Evolutionary conservation across 768 basidiomycete species (phyloP), one percentile per base, ranked within the genome.

Genomic region (Leccinum subtestaceum): DNA sequence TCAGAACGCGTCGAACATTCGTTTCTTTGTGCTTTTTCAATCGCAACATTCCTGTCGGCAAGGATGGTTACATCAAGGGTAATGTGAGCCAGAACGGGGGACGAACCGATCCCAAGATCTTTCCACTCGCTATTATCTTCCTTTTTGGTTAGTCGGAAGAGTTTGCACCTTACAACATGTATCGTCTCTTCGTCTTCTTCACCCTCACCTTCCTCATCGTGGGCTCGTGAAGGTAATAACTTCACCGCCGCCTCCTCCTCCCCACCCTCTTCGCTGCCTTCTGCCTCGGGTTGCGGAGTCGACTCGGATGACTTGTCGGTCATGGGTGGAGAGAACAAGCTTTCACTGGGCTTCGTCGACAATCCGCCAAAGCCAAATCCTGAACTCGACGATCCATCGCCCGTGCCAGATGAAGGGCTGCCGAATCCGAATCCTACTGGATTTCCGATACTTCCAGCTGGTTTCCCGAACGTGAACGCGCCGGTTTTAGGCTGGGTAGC

Each of bases 111-210:
- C 51, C 91, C 91, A 55, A 89, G 66, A 58, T 88, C 87, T 25
- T 72, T 77, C 90, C 89, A 92, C 31, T 78, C 77, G 43, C 69
- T 61, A 55, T 72, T 62, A 59, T 79, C 69, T 60, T 81, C 80
- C 12, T 77, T 75, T 71, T 82, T 85, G 60, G 74, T 74, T 68
- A 91, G 65, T 67, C 80, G 82, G 67, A 77, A 90, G 25, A 85
- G 84, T 70, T 88, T 91, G 51, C 82, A 73, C 69, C 78, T 83
- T 51, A 83, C 76, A 48, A 76, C 72, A 69, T 88, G 79, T 29
- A 74, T 73, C 4, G 88, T 91, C 59, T 84, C 84, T 67, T 93
- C 91, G 43, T 87, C 80, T 68, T 93, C 88, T 73, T 93, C 91
- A 29, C 91, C 91, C 65, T 86, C 86, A 11, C 91, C 90, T 60